Evolutionary conservation across 2,329 filamentous ascomycete genomes (phyloP).

Genomic region (Aspergillus thermomutatus): DNA sequence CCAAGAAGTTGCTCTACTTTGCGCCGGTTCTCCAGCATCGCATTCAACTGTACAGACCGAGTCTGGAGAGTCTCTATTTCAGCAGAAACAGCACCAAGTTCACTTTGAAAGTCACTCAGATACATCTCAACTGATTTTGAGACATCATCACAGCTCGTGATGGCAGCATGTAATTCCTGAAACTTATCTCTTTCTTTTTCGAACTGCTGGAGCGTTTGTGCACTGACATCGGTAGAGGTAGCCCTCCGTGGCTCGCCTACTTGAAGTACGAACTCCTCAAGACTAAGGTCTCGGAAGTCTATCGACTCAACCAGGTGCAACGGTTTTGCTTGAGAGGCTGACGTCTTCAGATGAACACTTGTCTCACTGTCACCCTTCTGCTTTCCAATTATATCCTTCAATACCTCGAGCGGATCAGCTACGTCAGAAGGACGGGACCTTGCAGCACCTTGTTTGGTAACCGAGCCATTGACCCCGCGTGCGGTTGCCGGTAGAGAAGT

Average conservation of each 20-base stretch:
- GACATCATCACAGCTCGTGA: conserved; percentile 85
- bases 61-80: conserved; percentile 93
- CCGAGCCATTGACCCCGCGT: conserved; percentile 64
- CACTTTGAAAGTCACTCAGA: conserved; percentile 86
- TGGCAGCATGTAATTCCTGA: conserved; percentile 85
- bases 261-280: conserved; percentile 64
- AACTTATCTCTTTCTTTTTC: conserved; percentile 80
- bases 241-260: conserved; percentile 28
- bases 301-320: conserved; percentile 59
- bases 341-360: conserved; percentile 11
- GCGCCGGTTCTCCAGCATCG: conserved; percentile 82
- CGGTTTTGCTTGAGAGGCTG: conserved; percentile 27
- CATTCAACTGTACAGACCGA: conserved; percentile 77
- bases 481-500: conserved; percentile 67
- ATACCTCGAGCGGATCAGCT: conserved; percentile 67
- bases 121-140: conserved; percentile 91
- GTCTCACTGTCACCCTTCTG: conserved; percentile 13
- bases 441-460: conserved; percentile 57
- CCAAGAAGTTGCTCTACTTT: conserved; percentile 84
- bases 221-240: conserved; percentile 37
- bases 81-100: conserved; percentile 84
- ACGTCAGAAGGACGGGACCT: conserved; percentile 53
- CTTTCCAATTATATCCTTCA: conserved; percentile 59
- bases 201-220: conserved; percentile 69
- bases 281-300: conserved; percentile 73